These are phyloP conservation scores for Sclerotinia glacialis DNA, from an alignment of 2,329 filamentous ascomycete species.

Conservation along the genomic window DNA sequence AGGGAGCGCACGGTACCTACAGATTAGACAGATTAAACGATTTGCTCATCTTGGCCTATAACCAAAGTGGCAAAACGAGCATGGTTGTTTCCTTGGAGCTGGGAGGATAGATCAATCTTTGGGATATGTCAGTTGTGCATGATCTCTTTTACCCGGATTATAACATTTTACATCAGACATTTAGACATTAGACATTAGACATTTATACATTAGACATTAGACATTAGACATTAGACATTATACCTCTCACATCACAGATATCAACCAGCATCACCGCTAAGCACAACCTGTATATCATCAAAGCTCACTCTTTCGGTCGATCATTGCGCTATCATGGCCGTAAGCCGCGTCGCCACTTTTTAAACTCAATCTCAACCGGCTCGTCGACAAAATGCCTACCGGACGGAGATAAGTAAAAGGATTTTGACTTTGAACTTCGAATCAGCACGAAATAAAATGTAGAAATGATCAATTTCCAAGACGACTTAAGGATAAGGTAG, in stretches of 20 bases:
- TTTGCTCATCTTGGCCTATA: not conserved
- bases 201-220: no score
- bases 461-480: not conserved
- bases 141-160: not conserved
- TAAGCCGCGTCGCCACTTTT: not conserved
- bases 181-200: no score
- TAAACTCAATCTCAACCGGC: not conserved
- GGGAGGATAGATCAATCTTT: not conserved
- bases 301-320: not conserved
- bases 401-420: not conserved
- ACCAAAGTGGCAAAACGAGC: not conserved
- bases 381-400: not conserved
- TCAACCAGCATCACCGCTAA: not conserved
- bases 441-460: not conserved
- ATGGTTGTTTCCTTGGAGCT: not conserved
- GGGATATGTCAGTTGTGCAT: not conserved
- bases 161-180: no score
- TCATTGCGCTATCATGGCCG: not conserved
- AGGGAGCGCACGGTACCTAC: constrained; percentile 12
- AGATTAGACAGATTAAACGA: not conserved
- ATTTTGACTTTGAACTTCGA: not conserved
- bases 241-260: no score
- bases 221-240: no score
- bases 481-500: not conserved
- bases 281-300: not conserved